Conservation (phyloP, 495 filamentous ascomycete species). For the Endocarpon pusillum region DNA sequence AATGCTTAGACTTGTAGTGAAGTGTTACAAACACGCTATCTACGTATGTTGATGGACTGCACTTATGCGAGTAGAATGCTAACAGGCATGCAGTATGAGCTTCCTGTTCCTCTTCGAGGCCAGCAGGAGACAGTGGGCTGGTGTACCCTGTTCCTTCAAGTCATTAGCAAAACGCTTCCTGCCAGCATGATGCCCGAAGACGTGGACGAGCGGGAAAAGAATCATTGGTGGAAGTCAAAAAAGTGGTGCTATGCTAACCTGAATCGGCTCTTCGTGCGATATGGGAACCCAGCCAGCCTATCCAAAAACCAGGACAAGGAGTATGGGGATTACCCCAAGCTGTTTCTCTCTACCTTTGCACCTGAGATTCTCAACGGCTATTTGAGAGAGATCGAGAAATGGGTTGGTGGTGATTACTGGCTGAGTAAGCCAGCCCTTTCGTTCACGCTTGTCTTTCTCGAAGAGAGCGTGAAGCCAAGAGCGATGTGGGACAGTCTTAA, state of each 20-base stretch:
- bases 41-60: constrained; percentile 46
- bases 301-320: constrained; percentile 51
- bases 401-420: constrained; percentile 89
- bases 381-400: constrained; percentile 83
- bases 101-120: constrained; percentile 56
- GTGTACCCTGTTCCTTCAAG: constrained; percentile 83
- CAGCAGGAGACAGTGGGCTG: constrained; percentile 77
- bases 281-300: constrained; percentile 65
- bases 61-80: constrained; percentile 1
- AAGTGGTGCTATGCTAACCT: constrained; percentile 98
- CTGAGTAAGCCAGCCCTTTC: constrained; percentile 84
- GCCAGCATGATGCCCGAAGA: constrained; percentile 65
- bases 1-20: constrained; percentile 87
- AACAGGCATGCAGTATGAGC: constrained; percentile 52
- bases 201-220: constrained; percentile 68
- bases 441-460: constrained; percentile 80
- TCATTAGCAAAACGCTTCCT: constrained; percentile 73
- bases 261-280: constrained; percentile 90
- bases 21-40: constrained; percentile 92
- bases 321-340: constrained; percentile 64
- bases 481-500: constrained; percentile 89
- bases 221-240: constrained; percentile 99
- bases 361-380: constrained; percentile 91
- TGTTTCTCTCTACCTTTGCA: constrained; percentile 78
- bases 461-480: constrained; percentile 95